Base-by-base conservation (phyloP, 2,329 filamentous ascomycete genomes). In the Alternaria novae-zelandiae region DNA sequence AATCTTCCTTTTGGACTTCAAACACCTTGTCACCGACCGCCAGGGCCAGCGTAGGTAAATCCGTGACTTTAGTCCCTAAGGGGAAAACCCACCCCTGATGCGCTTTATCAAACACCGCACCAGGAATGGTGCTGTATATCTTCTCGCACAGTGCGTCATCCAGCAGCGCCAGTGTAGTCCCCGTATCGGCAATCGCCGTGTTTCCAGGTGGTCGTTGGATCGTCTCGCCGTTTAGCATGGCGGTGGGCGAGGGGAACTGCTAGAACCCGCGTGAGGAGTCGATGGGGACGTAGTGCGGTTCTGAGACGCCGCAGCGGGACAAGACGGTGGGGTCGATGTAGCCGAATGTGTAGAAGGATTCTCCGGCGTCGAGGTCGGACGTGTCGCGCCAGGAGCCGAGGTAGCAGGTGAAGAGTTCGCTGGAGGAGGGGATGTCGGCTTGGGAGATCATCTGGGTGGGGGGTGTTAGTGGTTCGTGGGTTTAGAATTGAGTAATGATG, bases 271-370 rank as follows among this genome's bases (percentile, higher is more conserved):
- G 78, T 1, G 83, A 86, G 61, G 86, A 88, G 79, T 92, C 88
- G 53, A 93, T 79, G 12, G 85, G 82, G 0, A 87, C 85, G 80
- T 89, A 93, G 67, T 83, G 78, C 43, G 90, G 86, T 2, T 87
- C 82, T 64, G 85, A 75, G 28, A 84, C 85, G 30, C 85, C 85
- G 2, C 85, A 85, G 4, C 83, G 81, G 58, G 81, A 83, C 51
- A 91, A 82, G 0, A 87, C 84, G n/a, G 86, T 84, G 67, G 89
- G 74, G 71, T 92, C 90, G 72, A 93, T 90, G 77, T 84, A 90
- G 20, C 91, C 91, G 67, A 93, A 92, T 1, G 90, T 92, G 80
- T 90, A 93, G 81, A 91, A 93, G 0, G 78, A 61, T 54, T 84
- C 78, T 44, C 84, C 83, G 32, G 81, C 74, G 57, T 83, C 79